Percentiles rank a stretch among this genome's conserved stretches.
Conservation (phyloP, 306 rosid genomes). For the Senna tora region DNA sequence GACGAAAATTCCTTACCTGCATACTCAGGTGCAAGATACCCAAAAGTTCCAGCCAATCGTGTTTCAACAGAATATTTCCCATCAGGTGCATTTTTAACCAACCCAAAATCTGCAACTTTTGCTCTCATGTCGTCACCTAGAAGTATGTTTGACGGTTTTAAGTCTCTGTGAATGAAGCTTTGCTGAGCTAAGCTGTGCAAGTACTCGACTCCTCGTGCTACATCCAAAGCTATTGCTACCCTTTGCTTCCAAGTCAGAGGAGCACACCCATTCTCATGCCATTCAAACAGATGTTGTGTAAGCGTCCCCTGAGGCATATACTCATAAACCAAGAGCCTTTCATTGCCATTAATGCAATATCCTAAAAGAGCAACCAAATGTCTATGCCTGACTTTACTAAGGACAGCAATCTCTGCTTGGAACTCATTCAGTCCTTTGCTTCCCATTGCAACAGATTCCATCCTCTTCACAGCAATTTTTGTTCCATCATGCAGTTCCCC, state of each 20-base stretch:
- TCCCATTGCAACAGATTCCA: constrained; percentile 72
- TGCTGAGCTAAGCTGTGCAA: constrained; percentile 87
- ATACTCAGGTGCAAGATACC: constrained; percentile 91
- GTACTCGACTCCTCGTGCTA: constrained; percentile 82
- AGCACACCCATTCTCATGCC: constrained; percentile 53
- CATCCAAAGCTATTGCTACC: constrained; percentile 80
- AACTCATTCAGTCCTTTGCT: constrained; percentile 84
- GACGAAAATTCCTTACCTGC: constrained; percentile 57
- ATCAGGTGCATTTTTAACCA: constrained; percentile 84
- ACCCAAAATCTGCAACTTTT: constrained; percentile 88
- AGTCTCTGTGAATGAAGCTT: constrained; percentile 85
- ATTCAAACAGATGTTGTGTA: constrained; percentile 78
- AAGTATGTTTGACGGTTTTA: constrained; percentile 84
- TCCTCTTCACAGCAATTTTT: constrained; percentile 80
- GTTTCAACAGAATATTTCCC: constrained; percentile 88
- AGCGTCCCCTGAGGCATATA: constrained; percentile 88
- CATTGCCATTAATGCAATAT: constrained; percentile 76
- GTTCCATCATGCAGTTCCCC: constrained; percentile 90
- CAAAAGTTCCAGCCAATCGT: constrained; percentile 83
- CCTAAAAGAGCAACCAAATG: constrained; percentile 91
- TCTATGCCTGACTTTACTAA: constrained; percentile 81
- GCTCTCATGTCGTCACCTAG: constrained; percentile 89
- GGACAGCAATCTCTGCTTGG: constrained; percentile 89
- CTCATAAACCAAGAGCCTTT: constrained; percentile 81
- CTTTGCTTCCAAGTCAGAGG: constrained; percentile 88